Evolutionary conservation across 495 filamentous ascomycete genomes (phyloP).

Genomic region (Lasiosphaeria miniovina): DNA sequence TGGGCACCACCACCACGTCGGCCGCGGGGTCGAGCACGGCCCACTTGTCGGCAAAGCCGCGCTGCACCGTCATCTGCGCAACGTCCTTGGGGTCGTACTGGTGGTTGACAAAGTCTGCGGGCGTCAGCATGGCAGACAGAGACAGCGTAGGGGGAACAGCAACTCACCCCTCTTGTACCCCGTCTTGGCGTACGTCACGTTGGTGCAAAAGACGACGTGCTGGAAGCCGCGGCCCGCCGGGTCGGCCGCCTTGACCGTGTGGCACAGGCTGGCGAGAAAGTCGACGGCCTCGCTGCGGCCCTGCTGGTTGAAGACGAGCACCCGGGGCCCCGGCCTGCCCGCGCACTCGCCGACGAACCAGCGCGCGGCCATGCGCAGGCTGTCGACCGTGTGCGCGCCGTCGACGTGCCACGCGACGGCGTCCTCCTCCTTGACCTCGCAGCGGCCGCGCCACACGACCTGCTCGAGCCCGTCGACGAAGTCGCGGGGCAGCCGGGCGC

Average conservation of each 20-base stretch:
- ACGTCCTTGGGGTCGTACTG: conserved; percentile 67
- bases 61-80: conserved; percentile 68
- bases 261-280: conserved; percentile 63
- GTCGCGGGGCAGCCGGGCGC: conserved; percentile 53
- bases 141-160: not conserved
- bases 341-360: conserved; percentile 66
- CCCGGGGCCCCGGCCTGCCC: conserved; percentile 46
- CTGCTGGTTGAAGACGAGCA: conserved; percentile 95
- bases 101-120: conserved; percentile 68
- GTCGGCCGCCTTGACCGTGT: conserved; percentile 47
- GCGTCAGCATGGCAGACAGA: conserved; percentile 10
- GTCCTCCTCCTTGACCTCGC: conserved; percentile 67
- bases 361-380: conserved; percentile 68
- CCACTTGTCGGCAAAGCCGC: conserved; percentile 71
- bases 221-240: conserved; percentile 57
- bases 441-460: conserved; percentile 76
- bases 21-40: conserved; percentile 57
- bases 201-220: conserved; percentile 85
- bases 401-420: conserved; percentile 85
- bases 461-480: conserved; percentile 73
- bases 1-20: conserved; percentile 63
- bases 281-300: conserved; percentile 72
- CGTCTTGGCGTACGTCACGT: conserved; percentile 68
- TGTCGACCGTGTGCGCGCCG: conserved; percentile 88
- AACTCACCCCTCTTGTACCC: conserved; percentile 59